Evolutionary conservation across 352 stramenopile species (phyloP).

Genomic region (Pythium volutum): DNA sequence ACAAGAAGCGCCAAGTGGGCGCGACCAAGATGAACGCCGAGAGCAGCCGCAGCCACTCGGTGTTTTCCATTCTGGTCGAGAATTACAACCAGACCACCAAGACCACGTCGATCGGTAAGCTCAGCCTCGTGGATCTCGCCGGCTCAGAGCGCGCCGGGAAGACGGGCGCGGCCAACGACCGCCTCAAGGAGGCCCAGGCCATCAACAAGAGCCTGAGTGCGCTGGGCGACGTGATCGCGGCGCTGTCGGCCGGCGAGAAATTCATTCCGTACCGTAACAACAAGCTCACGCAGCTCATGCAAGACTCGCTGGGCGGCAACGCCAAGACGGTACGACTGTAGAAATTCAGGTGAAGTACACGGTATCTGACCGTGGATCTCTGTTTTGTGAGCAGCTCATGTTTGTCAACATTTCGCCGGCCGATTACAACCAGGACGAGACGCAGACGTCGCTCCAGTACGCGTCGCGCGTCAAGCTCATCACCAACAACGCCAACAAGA

Average conservation of each 20-base stretch:
- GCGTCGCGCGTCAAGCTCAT: slow-evolving; percentile 86
- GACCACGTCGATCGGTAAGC: slow-evolving; percentile 71
- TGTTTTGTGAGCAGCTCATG: slow-evolving; percentile 57
- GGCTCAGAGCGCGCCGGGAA: slow-evolving; percentile 87
- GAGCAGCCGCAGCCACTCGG: slow-evolving; percentile 86
- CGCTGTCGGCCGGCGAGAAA: slow-evolving; percentile 88
- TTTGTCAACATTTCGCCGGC: slow-evolving; percentile 89
- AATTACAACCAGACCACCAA: slow-evolving; percentile 90
- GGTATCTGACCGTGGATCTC: neutral
- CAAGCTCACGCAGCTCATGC: slow-evolving; percentile 93
- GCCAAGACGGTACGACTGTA: slow-evolving; percentile 79
- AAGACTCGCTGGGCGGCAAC: slow-evolving; percentile 92
- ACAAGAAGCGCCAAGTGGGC: slow-evolving; percentile 87
- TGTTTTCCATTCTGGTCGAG: slow-evolving; percentile 88
- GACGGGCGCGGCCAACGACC: slow-evolving; percentile 79
- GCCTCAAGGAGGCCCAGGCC: slow-evolving; percentile 84
- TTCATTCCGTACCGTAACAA: slow-evolving; percentile 94
- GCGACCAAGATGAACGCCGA: slow-evolving; percentile 94
- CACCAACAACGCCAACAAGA: slow-evolving; percentile 88
- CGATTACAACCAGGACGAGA: slow-evolving; percentile 90
- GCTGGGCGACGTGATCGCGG: slow-evolving; percentile 91
- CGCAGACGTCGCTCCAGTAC: slow-evolving; percentile 78
- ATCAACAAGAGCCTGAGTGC: slow-evolving; percentile 91
- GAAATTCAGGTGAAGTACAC: neutral
- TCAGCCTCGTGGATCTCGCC: slow-evolving; percentile 87